These are phyloP conservation scores for Fusarium sulawesiense DNA, from an alignment of 2,329 filamentous ascomycete genomes.

Conservation along the genomic window DNA sequence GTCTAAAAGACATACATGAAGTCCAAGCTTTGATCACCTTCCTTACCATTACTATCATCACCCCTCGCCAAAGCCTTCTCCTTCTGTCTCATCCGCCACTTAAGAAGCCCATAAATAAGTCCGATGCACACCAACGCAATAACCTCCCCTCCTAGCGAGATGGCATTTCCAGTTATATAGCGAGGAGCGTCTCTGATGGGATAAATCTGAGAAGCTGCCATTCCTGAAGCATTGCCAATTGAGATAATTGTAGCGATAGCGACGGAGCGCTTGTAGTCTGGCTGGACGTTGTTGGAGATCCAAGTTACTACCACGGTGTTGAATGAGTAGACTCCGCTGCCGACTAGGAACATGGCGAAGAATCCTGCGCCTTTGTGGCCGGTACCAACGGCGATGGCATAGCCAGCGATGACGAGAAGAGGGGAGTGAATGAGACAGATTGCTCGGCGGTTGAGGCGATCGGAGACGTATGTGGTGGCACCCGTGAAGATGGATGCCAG, in stretches of 20 bases:
- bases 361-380: constrained; percentile 41
- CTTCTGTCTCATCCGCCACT: constrained; percentile 46
- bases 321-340: constrained; percentile 28
- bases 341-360: constrained; percentile 44
- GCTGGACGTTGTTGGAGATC: constrained; percentile 60
- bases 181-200: constrained; percentile 38
- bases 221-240: constrained; percentile 60
- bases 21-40: constrained; percentile 25
- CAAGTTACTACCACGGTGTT: constrained; percentile 47
- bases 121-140: constrained; percentile 44
- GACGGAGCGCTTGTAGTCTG: constrained; percentile 60
- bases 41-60: constrained; percentile 33
- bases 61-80: constrained; percentile 40
- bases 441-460: constrained; percentile 43
- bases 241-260: constrained; percentile 60
- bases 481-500: constrained; percentile 39
- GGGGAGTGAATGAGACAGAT: constrained; percentile 34
- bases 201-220: constrained; percentile 61
- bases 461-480: constrained; percentile 27
- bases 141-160: constrained; percentile 46
- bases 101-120: constrained; percentile 44
- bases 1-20: constrained; percentile 46
- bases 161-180: constrained; percentile 48
- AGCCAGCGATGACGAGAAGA: constrained; percentile 45
- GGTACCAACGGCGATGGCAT: constrained; percentile 45